phyloP scores from a whole-genome alignment of 2,329 filamentous ascomycete genomes.

The Aureobasidium sp. region DNA sequence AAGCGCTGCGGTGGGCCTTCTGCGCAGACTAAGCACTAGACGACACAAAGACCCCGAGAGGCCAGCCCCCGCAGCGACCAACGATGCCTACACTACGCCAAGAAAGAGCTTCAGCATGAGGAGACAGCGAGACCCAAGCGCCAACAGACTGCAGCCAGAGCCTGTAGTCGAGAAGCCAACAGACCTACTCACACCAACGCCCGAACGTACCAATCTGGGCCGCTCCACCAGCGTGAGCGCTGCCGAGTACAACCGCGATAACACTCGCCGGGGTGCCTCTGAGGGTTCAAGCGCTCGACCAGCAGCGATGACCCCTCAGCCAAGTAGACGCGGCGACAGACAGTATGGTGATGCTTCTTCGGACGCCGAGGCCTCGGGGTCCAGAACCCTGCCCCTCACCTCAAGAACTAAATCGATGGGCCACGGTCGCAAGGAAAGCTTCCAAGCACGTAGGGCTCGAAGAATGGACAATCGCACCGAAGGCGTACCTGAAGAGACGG shows the following conservation, averaged over 20 bases:
- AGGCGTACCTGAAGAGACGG: slow-evolving; percentile 85
- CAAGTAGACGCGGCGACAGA: slow-evolving; percentile 34
- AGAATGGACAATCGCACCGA: slow-evolving; percentile 50
- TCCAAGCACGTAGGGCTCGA: slow-evolving; percentile 71
- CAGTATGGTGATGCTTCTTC: slow-evolving; percentile 40
- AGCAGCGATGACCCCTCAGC: slow-evolving; percentile 15
- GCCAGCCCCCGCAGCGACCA: slow-evolving; percentile 60
- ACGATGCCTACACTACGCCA: slow-evolving; percentile 55
- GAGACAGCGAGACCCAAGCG: slow-evolving; percentile 40
- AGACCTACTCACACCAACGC: slow-evolving; percentile 66
- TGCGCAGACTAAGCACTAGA: slow-evolving; percentile 86
- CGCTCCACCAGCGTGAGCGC: slow-evolving; percentile 90
- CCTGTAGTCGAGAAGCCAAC: slow-evolving; percentile 62
- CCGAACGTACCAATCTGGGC: slow-evolving; percentile 60
- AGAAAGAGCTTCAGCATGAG: slow-evolving; percentile 86
- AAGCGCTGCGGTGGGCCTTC: slow-evolving; percentile 72
- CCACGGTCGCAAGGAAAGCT: slow-evolving; percentile 82
- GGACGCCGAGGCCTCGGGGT: slow-evolving; percentile 37
- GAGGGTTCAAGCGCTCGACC: slow-evolving; percentile 37
- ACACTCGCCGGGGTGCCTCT: slow-evolving; percentile 44
- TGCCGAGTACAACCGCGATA: slow-evolving; percentile 47
- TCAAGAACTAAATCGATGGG: slow-evolving; percentile 79
- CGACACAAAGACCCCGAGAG: slow-evolving; percentile 57
- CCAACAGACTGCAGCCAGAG: slow-evolving; percentile 48
- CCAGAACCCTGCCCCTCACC: slow-evolving; percentile 47